Percentiles rank a stretch among this genome's conserved stretches.
phyloP scores from a whole-genome alignment of 1,284 basidiomycete species.

The Ganoderma resinaceum region DNA sequence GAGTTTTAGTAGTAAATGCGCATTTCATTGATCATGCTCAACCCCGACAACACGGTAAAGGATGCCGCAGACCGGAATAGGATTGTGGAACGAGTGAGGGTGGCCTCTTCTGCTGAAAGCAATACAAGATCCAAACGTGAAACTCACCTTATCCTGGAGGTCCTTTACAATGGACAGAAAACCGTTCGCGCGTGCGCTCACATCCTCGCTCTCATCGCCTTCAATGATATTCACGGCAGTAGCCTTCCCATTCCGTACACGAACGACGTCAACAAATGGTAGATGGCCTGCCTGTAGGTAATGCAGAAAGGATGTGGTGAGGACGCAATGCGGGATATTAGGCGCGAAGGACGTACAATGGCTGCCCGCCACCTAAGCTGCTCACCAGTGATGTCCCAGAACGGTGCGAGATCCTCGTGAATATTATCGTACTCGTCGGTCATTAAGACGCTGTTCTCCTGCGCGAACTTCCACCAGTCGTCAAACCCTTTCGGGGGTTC shows the following conservation, averaged over 20 bases:
- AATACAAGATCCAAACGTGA: neutral
- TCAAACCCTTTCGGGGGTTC: constrained; percentile 91
- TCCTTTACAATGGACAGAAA: constrained; percentile 78
- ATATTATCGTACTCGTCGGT: constrained; percentile 92
- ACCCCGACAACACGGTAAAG: no score
- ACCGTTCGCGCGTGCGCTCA: constrained; percentile 79
- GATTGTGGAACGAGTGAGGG: no score
- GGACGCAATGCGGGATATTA: neutral
- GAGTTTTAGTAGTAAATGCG: no score
- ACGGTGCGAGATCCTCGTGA: constrained; percentile 82
- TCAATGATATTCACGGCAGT: constrained; percentile 69
- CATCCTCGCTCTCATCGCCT: constrained; percentile 68
- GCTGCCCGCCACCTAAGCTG: constrained; percentile 76
- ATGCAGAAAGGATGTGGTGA: neutral
- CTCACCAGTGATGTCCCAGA: constrained; percentile 74
- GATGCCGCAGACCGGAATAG: no score
- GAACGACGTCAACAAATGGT: constrained; percentile 86
- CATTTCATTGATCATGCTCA: no score
- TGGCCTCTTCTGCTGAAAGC: no score
- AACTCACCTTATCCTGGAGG: constrained; percentile 69
- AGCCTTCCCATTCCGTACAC: constrained; percentile 71
- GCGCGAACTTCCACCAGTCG: constrained; percentile 87
- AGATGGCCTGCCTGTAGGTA: constrained; percentile 71
- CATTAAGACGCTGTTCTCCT: constrained; percentile 76
- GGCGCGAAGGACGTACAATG: constrained; percentile 55